phyloP scores from a whole-genome alignment of 83 land plant species.

The Diphasiastrum complanatum region DNA sequence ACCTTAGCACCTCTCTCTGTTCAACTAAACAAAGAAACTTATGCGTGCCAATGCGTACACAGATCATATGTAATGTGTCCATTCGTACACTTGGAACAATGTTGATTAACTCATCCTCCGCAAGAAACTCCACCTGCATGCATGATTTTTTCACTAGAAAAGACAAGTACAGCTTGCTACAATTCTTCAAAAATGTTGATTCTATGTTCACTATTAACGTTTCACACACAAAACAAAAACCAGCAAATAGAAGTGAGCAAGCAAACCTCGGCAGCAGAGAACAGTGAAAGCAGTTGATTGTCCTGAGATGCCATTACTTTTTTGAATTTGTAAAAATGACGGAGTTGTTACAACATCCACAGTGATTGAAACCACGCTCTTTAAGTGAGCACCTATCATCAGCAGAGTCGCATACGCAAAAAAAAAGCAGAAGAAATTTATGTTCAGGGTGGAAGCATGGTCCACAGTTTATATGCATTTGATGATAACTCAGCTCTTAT shows the following conservation, averaged over 20 bases:
- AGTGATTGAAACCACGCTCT: too few relatives aligned
- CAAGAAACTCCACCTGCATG: conserved; percentile 84
- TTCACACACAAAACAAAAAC: neutral
- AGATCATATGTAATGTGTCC: conserved; percentile 79
- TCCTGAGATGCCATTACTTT: conserved; percentile 67
- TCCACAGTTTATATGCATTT: too few relatives aligned
- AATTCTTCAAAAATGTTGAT: neutral
- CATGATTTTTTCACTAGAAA: too few relatives aligned
- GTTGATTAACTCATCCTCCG: conserved; percentile 77
- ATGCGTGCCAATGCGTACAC: conserved; percentile 35
- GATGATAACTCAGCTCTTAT: too few relatives aligned
- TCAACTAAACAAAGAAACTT: neutral
- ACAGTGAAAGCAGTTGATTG: conserved; percentile 46
- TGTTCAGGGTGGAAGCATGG: too few relatives aligned
- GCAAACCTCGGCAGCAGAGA: conserved; percentile 55
- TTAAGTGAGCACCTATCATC: too few relatives aligned
- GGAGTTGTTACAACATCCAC: too few relatives aligned
- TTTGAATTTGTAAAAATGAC: too few relatives aligned
- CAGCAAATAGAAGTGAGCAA: neutral
- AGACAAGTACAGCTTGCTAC: too few relatives aligned
- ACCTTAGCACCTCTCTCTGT: neutral
- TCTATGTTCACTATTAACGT: neutral
- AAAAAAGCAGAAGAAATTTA: too few relatives aligned
- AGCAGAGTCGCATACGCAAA: too few relatives aligned
- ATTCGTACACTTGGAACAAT: conserved; percentile 85